Base-by-base conservation (phyloP, 768 basidiomycete species). In the Leucosporidium yakuticum region DNA sequence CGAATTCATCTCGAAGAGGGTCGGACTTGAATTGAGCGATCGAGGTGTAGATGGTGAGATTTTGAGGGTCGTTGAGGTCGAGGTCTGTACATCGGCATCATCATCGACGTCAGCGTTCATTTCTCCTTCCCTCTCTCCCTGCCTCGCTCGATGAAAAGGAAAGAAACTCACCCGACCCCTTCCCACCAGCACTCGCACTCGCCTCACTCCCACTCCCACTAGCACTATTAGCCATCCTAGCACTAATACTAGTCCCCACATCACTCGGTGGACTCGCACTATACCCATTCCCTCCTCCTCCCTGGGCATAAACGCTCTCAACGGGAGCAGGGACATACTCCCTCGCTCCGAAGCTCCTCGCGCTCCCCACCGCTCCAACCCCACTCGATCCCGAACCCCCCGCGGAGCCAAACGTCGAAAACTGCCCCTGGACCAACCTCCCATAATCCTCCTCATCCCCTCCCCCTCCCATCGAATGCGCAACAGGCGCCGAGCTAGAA, bases 1-100 rank as follows among this genome's bases (percentile, higher is more conserved):
- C 93, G 63, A 98, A 86, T 78, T 98, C 94, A 75, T 98, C 94
- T 47, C 95, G 85, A 91, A 98, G 93, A 74, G 84, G 86, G 78
- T 98, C 94, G 74, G 96, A 93, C 82, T 95, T 97, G 86, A 99
- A 99, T 49, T 98, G 83, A 49, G 98, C 81, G 71, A 97, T 90
- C 73, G 93, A 85, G 59, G 96, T 97, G 78, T 98, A 98, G 73
- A 99, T 96, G 79, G 98, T 95, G 73, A 99, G 82, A 14, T 93
- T 95, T 32, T 88, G 87, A 5, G 95, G 88, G 78, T 99, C 96
- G 75, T 98, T 98, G 74, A 98, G 82, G 79, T 99, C 95, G 66
- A 99, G 83, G 79, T 96, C 92, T 66, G 80, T 17, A n/a, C 27
- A 31, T 27, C 8, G 2, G 6, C 29, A 21, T 32, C 25, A 17